Conservation (phyloP, 2,329 filamentous ascomycete genomes). For the Nemania abortiva region DNA sequence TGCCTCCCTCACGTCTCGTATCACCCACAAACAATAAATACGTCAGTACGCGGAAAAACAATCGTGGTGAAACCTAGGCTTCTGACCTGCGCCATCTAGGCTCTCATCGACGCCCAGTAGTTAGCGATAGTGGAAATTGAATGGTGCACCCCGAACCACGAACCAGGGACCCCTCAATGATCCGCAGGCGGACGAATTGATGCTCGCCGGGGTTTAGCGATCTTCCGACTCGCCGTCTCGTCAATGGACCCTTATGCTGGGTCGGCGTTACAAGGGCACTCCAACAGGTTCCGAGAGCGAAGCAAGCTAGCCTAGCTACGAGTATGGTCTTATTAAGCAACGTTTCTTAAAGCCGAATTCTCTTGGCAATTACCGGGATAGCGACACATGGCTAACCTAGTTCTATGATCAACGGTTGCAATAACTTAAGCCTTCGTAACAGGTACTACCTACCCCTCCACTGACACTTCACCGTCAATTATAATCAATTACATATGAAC, state of each 20-base stretch:
- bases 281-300: constrained; percentile 20
- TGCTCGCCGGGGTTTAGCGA: constrained; percentile 29
- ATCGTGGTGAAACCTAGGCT: background rate
- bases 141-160: background rate
- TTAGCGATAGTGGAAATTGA: constrained; percentile 1
- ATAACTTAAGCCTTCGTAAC: background rate
- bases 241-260: constrained; percentile 1
- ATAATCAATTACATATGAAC: too few species aligned
- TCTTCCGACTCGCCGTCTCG: constrained; percentile 32
- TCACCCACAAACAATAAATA: background rate
- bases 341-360: background rate
- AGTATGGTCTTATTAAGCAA: background rate
- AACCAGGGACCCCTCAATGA: background rate
- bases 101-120: background rate
- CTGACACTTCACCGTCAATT: too few species aligned
- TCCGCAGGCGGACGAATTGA: constrained; percentile 24
- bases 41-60: background rate
- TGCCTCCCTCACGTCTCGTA: background rate
- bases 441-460: too few species aligned
- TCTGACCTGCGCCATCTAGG: background rate
- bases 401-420: background rate
- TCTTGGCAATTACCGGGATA: background rate
- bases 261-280: constrained; percentile 11
- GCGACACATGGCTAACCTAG: background rate
- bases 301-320: background rate